Percentiles rank a stretch among this genome's conserved stretches.
Evolutionary conservation across 768 basidiomycete genomes (phyloP).

Genomic region (Panaeolus cyanescens): DNA sequence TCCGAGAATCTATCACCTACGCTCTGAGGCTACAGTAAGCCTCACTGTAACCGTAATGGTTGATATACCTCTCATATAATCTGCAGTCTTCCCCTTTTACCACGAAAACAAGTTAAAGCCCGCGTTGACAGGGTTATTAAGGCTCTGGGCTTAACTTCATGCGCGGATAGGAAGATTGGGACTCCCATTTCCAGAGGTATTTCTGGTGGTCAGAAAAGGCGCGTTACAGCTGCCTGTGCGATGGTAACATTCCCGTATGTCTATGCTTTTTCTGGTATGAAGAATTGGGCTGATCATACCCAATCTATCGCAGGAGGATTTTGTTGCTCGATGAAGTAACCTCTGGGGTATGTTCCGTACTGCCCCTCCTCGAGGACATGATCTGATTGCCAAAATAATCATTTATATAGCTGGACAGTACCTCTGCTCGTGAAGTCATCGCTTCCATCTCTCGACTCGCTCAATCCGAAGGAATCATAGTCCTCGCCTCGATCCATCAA

Average conservation of each 20-base stretch:
- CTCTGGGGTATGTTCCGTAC: constrained; percentile 30
- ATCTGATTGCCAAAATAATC: too few species aligned
- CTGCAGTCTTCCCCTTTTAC: constrained; percentile 36
- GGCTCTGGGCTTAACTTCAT: constrained; percentile 48
- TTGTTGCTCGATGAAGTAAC: constrained; percentile 67
- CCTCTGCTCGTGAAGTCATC: constrained; percentile 43
- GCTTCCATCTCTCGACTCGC: constrained; percentile 47
- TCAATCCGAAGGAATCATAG: constrained; percentile 48
- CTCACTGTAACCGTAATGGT: too few species aligned
- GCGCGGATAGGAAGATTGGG: constrained; percentile 54
- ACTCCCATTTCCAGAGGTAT: constrained; percentile 63
- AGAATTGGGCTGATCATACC: background rate
- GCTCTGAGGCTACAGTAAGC: constrained; percentile 50
- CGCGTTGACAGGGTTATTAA: constrained; percentile 48
- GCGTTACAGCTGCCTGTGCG: constrained; percentile 58
- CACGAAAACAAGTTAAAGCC: constrained; percentile 33
- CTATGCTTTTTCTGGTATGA: background rate
- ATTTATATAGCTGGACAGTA: constrained; percentile 42
- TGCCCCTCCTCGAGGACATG: too few species aligned
- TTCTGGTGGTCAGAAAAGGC: constrained; percentile 66
- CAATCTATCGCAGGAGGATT: constrained; percentile 38
- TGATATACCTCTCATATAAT: too few species aligned
- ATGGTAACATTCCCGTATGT: constrained; percentile 57
- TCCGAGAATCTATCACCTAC: constrained; percentile 54
- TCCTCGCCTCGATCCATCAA: constrained; percentile 72